Base-by-base conservation (phyloP, 805 yeast species). In the Pichia thaimueangensis region DNA sequence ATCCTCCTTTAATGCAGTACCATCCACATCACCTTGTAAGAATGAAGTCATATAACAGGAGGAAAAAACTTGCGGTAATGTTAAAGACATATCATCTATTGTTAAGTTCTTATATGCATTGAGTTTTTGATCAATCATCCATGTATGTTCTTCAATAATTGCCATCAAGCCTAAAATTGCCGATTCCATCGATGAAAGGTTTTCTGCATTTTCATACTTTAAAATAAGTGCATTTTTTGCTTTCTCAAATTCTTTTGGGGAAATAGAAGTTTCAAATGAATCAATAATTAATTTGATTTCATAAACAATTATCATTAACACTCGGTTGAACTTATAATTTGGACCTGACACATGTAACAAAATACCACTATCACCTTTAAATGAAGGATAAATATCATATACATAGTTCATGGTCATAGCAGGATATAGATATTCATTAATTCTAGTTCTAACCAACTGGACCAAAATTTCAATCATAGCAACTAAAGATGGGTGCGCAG, bases 301-400 rank as follows among this genome's bases (percentile, higher is more conserved):
- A 2, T 45, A 43, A 5, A 69, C 41, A 0, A 79, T 57, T 1
- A 51, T 43, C 5, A 50, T 41, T 4, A 76, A 41, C 3, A 78
- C 57, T 3, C 47, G 45, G 3, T 46, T 39, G 5, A 73, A 59
- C 1, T 75, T 71, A 23, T 59, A 58, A 0, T 57, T 51, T n/a
- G 72, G 71, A 0, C 93, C 91, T 22, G 72, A 61, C 1, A 78
- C 55, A 4, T 71, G 71, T n/a, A 82, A 51, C 0, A 71, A 58
- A 6, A 83, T 54, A 6, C 80, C 72, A 1, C 71, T 68, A 39
- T 71, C 76, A 5, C 84, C 80, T 48, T 73, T 73, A 12, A 65
- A 46, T 4, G 81, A 75, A 0, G 86, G 74, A 29, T 59, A 63
- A 0, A 82, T 47, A 16, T 74, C 78, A 74, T 82, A 82, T 0